Conservation (phyloP, 2,329 filamentous ascomycete genomes). For the Fusarium protoensiforme region DNA sequence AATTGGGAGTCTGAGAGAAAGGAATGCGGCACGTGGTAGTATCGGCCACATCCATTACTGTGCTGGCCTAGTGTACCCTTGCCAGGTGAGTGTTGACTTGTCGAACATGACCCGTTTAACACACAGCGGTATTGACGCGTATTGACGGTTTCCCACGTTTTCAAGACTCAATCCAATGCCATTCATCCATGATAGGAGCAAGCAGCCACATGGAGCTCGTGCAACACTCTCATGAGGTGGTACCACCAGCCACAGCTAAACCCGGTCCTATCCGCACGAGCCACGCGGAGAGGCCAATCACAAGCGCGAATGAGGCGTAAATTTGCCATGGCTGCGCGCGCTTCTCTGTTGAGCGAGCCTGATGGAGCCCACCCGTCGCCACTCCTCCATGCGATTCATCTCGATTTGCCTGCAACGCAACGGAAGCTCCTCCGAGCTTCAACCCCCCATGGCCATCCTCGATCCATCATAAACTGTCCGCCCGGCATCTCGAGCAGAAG, state of each 20-base stretch:
- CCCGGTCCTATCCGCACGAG: conserved; percentile 18
- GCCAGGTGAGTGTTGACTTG: not conserved
- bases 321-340: conserved; percentile 34
- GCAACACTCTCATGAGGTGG: conserved; percentile 9
- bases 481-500: conserved; percentile 27
- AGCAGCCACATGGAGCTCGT: not conserved
- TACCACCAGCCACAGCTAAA: conserved; percentile 14
- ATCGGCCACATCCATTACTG: not conserved
- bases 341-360: conserved; percentile 24
- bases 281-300: conserved; percentile 26
- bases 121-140: not conserved
- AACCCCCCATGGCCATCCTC: conserved; percentile 39
- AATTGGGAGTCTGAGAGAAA: not conserved
- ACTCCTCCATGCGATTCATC: conserved; percentile 43
- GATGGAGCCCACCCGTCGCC: conserved; percentile 29
- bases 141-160: not conserved
- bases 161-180: not conserved
- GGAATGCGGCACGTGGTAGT: not conserved
- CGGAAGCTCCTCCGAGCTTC: conserved; percentile 39
- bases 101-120: not conserved
- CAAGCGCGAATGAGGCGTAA: conserved; percentile 16
- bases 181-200: not conserved
- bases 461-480: conserved; percentile 33
- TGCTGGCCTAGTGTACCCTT: not conserved
- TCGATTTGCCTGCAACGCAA: conserved; percentile 37